phyloP scores from a whole-genome alignment of 2,329 filamentous ascomycete species.

The Aspergillus tubingensis region DNA sequence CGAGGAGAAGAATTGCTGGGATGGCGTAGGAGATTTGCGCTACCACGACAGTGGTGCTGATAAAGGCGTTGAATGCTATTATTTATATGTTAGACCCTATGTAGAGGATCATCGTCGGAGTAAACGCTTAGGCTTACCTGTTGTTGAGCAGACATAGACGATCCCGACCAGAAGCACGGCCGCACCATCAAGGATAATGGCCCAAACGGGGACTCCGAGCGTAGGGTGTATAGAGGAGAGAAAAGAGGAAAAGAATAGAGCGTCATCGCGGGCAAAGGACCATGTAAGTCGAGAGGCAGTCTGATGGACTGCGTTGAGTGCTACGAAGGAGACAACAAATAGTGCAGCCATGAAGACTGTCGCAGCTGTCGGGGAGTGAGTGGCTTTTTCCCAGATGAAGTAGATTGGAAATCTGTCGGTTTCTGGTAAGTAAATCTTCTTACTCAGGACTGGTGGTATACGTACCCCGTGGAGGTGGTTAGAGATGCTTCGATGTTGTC shows the following conservation, averaged over 20 bases:
- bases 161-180: constrained; percentile 23
- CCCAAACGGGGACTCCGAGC: constrained; percentile 19
- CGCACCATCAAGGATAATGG: constrained; percentile 19
- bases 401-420: constrained; percentile 23
- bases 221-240: constrained; percentile 14
- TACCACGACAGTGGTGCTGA: constrained; percentile 25
- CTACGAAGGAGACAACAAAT: constrained; percentile 20
- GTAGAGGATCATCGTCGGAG: too few relatives aligned
- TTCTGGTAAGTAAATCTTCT: neutral
- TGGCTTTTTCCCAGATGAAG: constrained; percentile 27
- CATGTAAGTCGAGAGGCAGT: constrained; percentile 36
- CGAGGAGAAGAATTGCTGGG: constrained; percentile 21
- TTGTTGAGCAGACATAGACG: constrained; percentile 25
- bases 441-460: neutral
- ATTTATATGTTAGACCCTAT: neutral
- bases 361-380: constrained; percentile 21
- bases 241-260: constrained; percentile 30
- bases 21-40: constrained; percentile 27
- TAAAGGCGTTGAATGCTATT: constrained; percentile 28
- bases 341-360: constrained; percentile 24
- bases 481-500: constrained; percentile 17
- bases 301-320: constrained; percentile 27
- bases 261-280: constrained; percentile 37
- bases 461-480: constrained; percentile 21
- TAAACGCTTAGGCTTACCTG: constrained; percentile 12